Evolutionary conservation across 768 basidiomycete genomes (phyloP), one percentile per base, ranked within the genome.

Genomic region (Suillus weaverae): DNA sequence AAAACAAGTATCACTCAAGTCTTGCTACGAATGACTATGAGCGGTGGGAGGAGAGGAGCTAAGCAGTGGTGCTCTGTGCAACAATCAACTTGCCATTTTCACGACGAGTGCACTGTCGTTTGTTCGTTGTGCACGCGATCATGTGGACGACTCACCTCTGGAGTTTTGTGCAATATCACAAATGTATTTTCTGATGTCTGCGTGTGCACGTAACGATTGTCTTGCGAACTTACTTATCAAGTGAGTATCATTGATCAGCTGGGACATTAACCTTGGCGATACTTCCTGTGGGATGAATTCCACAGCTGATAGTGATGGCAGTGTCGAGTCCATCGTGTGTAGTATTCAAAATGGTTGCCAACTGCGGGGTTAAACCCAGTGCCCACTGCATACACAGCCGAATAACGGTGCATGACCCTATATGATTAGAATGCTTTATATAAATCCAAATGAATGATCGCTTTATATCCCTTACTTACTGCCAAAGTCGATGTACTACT

Each of bases 31-130:
- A 82, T 54, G 72, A 78, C 32, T 89, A 83, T 67, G 88, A 91
- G 70, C 80, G 80, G 20, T 94, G 90, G 89, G 82, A 85, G 56
- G 92, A 94, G 75, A 81, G 81, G 74, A 87, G 86, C 70, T 90
- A 69, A 63, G 26, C 26, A 20, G 53, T 51, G 16, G 30, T 32
- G 9, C 16, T 20, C 8, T 53, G 22, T 13, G 48, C 48, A 48
- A 26, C n/a, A 46, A 48, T 22, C 11, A 6, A 48, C 16, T 30
- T 51, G 51, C 51, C 16, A 53, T 2, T 32, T 30, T 32, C 18
- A 10, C 9, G 18, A 53, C 9, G 30, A 32, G 4, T 8, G 4
- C 51, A 20, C 30, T 53, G 16, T 10, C 4, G 30, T 54, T 33
- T 54, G 10, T 20, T 33, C 5, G 11, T 30, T 54, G 51, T 54